Conservation (phyloP, 129 eudicot genomes). For the Centaurea solstitialis region DNA sequence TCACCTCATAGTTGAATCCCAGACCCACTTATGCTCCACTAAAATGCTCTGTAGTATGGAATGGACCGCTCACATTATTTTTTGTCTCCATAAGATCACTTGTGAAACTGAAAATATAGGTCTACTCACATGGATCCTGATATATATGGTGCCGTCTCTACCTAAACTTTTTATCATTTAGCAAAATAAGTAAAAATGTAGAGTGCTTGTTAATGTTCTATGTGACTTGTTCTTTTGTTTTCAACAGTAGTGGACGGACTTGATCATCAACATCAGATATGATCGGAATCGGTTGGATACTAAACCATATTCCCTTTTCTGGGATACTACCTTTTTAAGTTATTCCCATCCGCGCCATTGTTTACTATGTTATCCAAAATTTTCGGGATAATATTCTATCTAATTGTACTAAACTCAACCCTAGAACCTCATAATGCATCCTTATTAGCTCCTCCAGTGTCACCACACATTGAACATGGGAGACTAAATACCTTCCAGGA, state of each 20-base stretch:
- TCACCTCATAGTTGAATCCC: too few relatives aligned
- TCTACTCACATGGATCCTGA: neutral
- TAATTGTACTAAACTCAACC: neutral
- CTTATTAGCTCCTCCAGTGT: neutral
- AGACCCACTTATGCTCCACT: too few relatives aligned
- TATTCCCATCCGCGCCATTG: neutral
- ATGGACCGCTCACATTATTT: too few relatives aligned
- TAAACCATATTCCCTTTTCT: neutral
- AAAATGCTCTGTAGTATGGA: too few relatives aligned
- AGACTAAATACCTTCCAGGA: too few relatives aligned
- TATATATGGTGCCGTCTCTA: neutral
- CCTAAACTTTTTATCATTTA: neutral
- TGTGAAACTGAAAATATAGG: neutral
- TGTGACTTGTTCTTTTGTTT: neutral
- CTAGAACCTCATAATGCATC: neutral
- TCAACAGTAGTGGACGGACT: neutral
- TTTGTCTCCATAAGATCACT: neutral
- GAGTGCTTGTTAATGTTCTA: neutral
- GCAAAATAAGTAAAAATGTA: neutral
- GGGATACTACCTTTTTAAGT: neutral
- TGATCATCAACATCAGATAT: neutral
- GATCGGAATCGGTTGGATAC: neutral
- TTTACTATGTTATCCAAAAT: neutral
- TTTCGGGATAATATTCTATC: neutral
- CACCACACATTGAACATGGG: too few relatives aligned